Conservation (phyloP, 495 filamentous ascomycete genomes). For the Elaphomyces granulatus region DNA sequence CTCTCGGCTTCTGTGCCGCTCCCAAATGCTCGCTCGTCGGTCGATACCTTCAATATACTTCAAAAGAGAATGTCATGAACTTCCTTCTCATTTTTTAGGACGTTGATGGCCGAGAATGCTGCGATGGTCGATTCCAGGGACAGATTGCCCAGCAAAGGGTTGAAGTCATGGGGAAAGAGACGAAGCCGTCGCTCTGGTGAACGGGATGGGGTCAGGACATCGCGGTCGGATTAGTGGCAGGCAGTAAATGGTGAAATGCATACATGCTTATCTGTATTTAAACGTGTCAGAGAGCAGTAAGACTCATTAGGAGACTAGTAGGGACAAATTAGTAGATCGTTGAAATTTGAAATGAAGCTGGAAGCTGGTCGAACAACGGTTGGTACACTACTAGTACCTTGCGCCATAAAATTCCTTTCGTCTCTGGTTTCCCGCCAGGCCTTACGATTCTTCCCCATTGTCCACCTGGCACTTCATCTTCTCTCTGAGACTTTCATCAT, state of each 20-base stretch:
- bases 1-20: constrained; percentile 56
- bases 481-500: no score
- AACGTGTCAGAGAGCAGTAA: no score
- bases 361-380: no score
- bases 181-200: constrained; percentile 14
- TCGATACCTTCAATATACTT: constrained; percentile 52
- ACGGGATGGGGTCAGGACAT: constrained; percentile 8
- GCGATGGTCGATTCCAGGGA: constrained; percentile 42
- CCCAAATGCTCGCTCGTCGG: constrained; percentile 55
- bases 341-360: no score
- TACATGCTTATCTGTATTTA: not conserved
- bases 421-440: no score
- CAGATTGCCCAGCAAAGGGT: constrained; percentile 39
- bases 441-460: no score
- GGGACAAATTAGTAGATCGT: no score
- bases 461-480: no score
- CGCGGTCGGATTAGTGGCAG: not conserved
- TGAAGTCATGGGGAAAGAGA: constrained; percentile 13
- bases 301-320: no score
- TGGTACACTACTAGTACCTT: no score
- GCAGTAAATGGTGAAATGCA: not conserved
- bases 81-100: constrained; percentile 32
- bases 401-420: no score
- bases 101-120: constrained; percentile 39
- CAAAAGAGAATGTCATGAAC: constrained; percentile 40